A percentile compares a stretch with the other conserved stretches of the same genome.
phyloP scores from a whole-genome alignment of 352 stramenopile genomes.

The Globisporangium spiculum region DNA sequence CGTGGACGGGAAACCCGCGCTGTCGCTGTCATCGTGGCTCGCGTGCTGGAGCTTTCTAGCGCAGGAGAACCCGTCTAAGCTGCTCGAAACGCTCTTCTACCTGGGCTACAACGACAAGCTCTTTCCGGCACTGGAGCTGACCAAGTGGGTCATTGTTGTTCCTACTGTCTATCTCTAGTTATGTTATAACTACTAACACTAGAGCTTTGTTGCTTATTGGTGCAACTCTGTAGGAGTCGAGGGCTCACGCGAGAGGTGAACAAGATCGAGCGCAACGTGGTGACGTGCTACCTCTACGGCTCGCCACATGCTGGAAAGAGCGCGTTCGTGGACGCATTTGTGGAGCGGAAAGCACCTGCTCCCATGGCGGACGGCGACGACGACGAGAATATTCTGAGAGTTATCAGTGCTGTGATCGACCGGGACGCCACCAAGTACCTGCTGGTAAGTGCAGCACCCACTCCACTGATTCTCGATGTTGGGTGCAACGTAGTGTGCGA shows the following conservation, averaged over 20 bases:
- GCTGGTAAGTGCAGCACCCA: constrained; percentile 35
- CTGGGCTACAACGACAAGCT: constrained; percentile 80
- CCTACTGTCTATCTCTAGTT: background rate
- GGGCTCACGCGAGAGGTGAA: constrained; percentile 51
- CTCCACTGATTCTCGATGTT: background rate
- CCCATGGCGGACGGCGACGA: constrained; percentile 26
- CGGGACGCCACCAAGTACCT: constrained; percentile 60
- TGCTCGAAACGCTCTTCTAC: constrained; percentile 80
- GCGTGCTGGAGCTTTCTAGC: constrained; percentile 71
- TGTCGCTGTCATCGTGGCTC: constrained; percentile 62
- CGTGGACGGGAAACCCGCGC: constrained; percentile 46
- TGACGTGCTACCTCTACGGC: constrained; percentile 72
- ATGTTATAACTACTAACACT: background rate
- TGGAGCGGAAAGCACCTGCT: constrained; percentile 30
- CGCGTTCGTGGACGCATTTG: constrained; percentile 49
- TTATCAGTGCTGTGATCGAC: constrained; percentile 55
- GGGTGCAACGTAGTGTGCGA: background rate
- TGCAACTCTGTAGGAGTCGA: constrained; percentile 29
- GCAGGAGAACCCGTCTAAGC: constrained; percentile 70
- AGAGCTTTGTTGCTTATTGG: background rate
- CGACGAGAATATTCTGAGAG: constrained; percentile 40
- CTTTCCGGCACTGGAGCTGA: constrained; percentile 59
- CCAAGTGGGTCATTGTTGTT: constrained; percentile 35
- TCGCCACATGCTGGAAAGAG: constrained; percentile 45
- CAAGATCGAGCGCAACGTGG: constrained; percentile 62